Conservation (phyloP, 805 yeast genomes). For the Priceomyces medius region DNA sequence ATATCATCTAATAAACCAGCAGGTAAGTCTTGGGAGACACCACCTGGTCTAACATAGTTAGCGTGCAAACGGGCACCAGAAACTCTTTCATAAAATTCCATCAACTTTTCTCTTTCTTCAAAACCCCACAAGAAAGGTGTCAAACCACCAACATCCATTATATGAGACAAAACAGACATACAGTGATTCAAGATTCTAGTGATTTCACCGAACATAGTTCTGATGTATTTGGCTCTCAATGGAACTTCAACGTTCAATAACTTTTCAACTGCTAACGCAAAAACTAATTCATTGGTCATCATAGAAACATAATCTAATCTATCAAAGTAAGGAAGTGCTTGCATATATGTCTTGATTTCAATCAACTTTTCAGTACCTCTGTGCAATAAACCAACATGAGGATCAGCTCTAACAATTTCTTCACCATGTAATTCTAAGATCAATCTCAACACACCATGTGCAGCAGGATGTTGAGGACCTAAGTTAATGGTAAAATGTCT, state of each 20-base stretch:
- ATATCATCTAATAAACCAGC: slow-evolving; percentile 85
- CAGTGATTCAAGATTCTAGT: slow-evolving; percentile 81
- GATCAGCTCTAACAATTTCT: slow-evolving; percentile 83
- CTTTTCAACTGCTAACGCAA: slow-evolving; percentile 81
- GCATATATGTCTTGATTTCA: slow-evolving; percentile 82
- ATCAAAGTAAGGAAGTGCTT: slow-evolving; percentile 86
- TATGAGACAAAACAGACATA: slow-evolving; percentile 84
- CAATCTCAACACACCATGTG: slow-evolving; percentile 86
- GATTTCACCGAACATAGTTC: slow-evolving; percentile 84
- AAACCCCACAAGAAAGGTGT: slow-evolving; percentile 94
- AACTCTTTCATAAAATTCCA: slow-evolving; percentile 90
- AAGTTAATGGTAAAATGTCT: slow-evolving; percentile 88
- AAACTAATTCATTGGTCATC: slow-evolving; percentile 91
- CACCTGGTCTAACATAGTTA: slow-evolving; percentile 89
- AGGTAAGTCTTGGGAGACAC: slow-evolving; percentile 86
- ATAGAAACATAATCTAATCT: slow-evolving; percentile 80
- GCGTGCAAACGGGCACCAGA: slow-evolving; percentile 88
- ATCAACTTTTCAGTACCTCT: slow-evolving; percentile 88
- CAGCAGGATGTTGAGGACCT: slow-evolving; percentile 95
- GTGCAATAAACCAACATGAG: slow-evolving; percentile 84
- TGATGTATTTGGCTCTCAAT: slow-evolving; percentile 76
- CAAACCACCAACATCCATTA: slow-evolving; percentile 93
- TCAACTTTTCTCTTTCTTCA: slow-evolving; percentile 88
- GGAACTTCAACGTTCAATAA: slow-evolving; percentile 83
- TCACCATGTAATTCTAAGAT: slow-evolving; percentile 87